Conservation (phyloP, 257 asterid genomes). For the Coffea eugenioides region DNA sequence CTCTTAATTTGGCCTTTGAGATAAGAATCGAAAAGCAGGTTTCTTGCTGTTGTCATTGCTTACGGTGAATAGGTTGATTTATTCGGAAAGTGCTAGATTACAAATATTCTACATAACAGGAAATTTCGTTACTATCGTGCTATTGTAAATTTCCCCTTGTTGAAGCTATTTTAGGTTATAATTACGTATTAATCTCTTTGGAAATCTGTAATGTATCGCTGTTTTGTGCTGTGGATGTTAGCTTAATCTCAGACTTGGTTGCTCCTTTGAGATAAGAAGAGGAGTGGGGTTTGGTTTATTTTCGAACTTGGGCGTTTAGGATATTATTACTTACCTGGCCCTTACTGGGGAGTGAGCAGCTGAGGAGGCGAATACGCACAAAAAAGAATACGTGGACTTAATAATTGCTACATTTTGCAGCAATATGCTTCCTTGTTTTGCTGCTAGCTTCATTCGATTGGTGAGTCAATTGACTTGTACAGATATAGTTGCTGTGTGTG, state of each 20-base stretch:
- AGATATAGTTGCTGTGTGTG: neutral
- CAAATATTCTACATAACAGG: neutral
- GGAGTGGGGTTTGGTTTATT: neutral
- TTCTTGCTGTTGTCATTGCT: neutral
- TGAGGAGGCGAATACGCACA: too few species aligned
- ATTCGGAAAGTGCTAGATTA: neutral
- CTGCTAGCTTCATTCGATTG: neutral
- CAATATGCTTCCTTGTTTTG: neutral
- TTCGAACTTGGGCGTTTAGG: neutral
- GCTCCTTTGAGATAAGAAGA: neutral
- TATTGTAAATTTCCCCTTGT: neutral
- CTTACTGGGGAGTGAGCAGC: too few species aligned
- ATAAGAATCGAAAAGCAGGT: neutral
- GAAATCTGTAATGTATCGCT: neutral
- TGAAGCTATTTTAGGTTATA: neutral
- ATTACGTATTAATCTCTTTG: neutral
- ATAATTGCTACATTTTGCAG: neutral
- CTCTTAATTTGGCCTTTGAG: neutral
- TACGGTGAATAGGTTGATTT: neutral
- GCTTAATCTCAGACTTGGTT: neutral
- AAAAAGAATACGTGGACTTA: too few species aligned
- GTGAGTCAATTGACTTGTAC: neutral
- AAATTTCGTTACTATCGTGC: neutral
- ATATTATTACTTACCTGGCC: too few species aligned
- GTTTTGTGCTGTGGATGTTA: neutral